Percentiles rank a stretch among this genome's conserved stretches.
These are phyloP conservation scores for Microdochium bolleyi DNA, from an alignment of 2,329 filamentous ascomycete species.

Conservation along the genomic window DNA sequence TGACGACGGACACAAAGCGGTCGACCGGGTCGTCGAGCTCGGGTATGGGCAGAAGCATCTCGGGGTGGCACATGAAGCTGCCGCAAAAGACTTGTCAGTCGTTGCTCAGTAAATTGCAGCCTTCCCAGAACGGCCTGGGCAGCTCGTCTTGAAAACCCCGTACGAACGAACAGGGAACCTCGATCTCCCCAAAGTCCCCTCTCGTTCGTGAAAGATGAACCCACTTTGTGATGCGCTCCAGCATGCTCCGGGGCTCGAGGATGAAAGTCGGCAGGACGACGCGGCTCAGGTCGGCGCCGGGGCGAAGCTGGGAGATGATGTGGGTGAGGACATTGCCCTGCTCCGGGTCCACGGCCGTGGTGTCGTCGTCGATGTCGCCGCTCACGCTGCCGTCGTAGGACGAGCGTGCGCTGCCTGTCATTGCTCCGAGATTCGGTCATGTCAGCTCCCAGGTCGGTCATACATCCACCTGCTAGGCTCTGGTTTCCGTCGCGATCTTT, in stretches of 20 bases:
- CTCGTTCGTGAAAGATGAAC: too few species aligned
- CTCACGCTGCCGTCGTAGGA: conserved; percentile 38
- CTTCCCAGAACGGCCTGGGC: too few species aligned
- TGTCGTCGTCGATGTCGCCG: conserved; percentile 56
- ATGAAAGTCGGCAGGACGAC: conserved; percentile 97
- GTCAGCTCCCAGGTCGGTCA: neutral
- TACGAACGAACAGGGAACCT: neutral
- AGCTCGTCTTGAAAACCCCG: too few species aligned
- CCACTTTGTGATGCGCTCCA: conserved; percentile 97
- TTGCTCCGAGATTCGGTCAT: conserved; percentile 14
- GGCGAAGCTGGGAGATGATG: conserved; percentile 94
- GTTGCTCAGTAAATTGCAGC: too few species aligned
- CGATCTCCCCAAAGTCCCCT: neutral
- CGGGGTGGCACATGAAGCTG: conserved; percentile 99
- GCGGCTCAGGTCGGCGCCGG: conserved; percentile 88
- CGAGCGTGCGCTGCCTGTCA: conserved; percentile 43
- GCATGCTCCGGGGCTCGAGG: conserved; percentile 93
- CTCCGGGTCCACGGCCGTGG: conserved; percentile 77
- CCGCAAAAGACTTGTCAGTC: conserved; percentile 5
- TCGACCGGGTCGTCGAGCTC: conserved; percentile 80
- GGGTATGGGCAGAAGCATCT: conserved; percentile 84
- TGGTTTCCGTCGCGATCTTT: too few species aligned
- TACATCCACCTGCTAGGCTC: neutral
- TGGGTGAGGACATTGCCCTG: conserved; percentile 95
- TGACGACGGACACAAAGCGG: conserved; percentile 90